A percentile compares a stretch with the other conserved stretches of the same genome.
Evolutionary conservation across 2,329 filamentous ascomycete genomes (phyloP).

Genomic region (Alternaria arborescens): DNA sequence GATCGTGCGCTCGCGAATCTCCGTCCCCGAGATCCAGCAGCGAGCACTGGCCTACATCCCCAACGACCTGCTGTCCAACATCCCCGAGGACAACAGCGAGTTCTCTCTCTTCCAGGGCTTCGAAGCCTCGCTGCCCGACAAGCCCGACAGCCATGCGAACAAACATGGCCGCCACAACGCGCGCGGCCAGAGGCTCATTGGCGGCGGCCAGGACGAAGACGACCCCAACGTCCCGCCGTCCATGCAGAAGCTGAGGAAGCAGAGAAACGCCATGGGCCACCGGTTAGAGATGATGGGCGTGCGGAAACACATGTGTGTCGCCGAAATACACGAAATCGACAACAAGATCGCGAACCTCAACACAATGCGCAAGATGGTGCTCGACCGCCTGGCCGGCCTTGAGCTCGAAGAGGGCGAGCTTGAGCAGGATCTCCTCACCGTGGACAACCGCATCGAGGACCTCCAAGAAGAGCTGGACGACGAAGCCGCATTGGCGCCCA

Average conservation of each 20-base stretch:
- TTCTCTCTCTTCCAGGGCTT: constrained; percentile 98
- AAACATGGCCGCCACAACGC: constrained; percentile 72
- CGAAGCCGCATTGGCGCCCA: constrained; percentile 56
- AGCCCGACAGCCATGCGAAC: constrained; percentile 63
- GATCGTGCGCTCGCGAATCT: constrained; percentile 89
- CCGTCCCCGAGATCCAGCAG: constrained; percentile 90
- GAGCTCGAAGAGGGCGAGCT: constrained; percentile 91
- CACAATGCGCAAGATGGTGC: constrained; percentile 89
- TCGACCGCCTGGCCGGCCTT: constrained; percentile 83
- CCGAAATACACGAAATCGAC: constrained; percentile 95
- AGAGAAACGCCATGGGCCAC: constrained; percentile 81
- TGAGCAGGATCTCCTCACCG: constrained; percentile 78
- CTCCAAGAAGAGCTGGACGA: constrained; percentile 67
- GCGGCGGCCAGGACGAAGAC: constrained; percentile 63
- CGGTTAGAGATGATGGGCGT: constrained; percentile 89
- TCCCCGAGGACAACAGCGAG: constrained; percentile 83
- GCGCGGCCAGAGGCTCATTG: constrained; percentile 77
- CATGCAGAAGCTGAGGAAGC: constrained; percentile 78
- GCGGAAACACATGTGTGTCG: constrained; percentile 96
- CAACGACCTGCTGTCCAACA: constrained; percentile 87
- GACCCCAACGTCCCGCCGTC: constrained; percentile 69
- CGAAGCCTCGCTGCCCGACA: constrained; percentile 84
- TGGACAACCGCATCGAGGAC: constrained; percentile 70
- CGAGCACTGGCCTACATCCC: constrained; percentile 87
- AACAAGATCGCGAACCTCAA: constrained; percentile 94